Evolutionary conservation across 306 rosid species (phyloP).

Genomic region (Fagus sylvatica): DNA sequence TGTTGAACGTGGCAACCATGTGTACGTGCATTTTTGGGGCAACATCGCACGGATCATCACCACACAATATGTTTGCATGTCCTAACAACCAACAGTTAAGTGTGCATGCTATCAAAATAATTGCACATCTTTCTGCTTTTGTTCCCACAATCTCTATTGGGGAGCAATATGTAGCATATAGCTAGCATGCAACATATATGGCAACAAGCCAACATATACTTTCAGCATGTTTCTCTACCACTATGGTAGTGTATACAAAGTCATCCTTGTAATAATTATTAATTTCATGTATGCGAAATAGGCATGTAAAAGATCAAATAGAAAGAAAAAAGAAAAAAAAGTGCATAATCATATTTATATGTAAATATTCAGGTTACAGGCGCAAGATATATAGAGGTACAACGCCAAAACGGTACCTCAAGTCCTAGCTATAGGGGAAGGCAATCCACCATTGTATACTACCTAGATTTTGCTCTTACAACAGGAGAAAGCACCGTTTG

Average conservation of each 20-base stretch:
- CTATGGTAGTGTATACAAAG: neutral
- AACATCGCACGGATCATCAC: slow-evolving; percentile 27
- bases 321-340: neutral
- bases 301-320: neutral
- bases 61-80: slow-evolving; percentile 23
- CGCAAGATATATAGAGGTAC: too few relatives aligned
- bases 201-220: slow-evolving; percentile 39
- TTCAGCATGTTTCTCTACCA: slow-evolving; percentile 42
- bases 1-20: slow-evolving; percentile 30
- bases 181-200: slow-evolving; percentile 7
- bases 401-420: too few relatives aligned
- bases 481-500: too few relatives aligned
- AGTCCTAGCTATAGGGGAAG: too few relatives aligned
- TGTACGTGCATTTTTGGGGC: slow-evolving; percentile 32
- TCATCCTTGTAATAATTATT: neutral
- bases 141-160: slow-evolving; percentile 20
- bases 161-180: slow-evolving; percentile 22
- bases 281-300: neutral
- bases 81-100: slow-evolving; percentile 35
- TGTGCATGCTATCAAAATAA: slow-evolving; percentile 45
- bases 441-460: too few relatives aligned
- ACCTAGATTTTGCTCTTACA: too few relatives aligned
- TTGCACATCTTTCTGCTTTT: slow-evolving; percentile 39
- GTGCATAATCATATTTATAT: too few relatives aligned
- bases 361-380: too few relatives aligned